Evolutionary conservation across 2,329 filamentous ascomycete species (phyloP).

Genomic region (Neofusicoccum cordaticola): DNA sequence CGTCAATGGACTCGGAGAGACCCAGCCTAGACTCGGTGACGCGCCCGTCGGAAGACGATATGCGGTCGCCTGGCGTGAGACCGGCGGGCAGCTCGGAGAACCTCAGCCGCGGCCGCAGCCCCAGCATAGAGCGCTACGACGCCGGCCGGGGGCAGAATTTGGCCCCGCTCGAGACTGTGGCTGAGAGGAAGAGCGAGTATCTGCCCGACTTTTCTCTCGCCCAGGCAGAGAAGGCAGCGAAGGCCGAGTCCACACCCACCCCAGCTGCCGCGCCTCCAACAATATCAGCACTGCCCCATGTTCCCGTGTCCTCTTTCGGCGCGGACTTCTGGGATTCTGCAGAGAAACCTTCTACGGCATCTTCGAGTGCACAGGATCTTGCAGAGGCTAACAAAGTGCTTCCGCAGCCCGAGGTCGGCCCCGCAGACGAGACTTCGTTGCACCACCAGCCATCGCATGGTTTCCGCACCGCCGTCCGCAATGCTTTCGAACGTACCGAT

Average conservation of each 20-base stretch:
- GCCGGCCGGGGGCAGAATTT: conserved; percentile 11
- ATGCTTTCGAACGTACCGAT: conserved; percentile 61
- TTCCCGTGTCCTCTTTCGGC: conserved; percentile 27
- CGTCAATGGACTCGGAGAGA: conserved; percentile 57
- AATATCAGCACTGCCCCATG: conserved; percentile 21
- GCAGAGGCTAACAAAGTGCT: conserved; percentile 6
- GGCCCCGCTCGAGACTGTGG: conserved; percentile 51
- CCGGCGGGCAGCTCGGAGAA: conserved; percentile 18
- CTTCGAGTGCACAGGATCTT: conserved; percentile 1
- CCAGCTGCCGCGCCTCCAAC: background rate
- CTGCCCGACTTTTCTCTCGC: conserved; percentile 43
- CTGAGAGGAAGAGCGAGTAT: conserved; percentile 60
- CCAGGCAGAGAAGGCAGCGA: background rate
- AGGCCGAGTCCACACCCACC: background rate
- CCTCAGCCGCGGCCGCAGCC: background rate
- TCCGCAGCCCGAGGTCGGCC: conserved; percentile 2
- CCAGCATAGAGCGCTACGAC: background rate
- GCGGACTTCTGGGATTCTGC: conserved; percentile 28
- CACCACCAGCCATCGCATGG: conserved; percentile 54
- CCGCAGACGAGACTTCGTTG: conserved; percentile 28
- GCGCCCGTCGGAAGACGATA: conserved; percentile 25
- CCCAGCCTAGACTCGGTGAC: conserved; percentile 56
- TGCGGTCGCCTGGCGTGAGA: background rate
- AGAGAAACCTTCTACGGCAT: background rate
- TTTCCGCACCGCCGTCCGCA: conserved; percentile 60